A percentile compares a stretch with the other conserved stretches of the same genome.
phyloP scores from a whole-genome alignment of 140 eudicot genomes.

The Cichorium intybus region DNA sequence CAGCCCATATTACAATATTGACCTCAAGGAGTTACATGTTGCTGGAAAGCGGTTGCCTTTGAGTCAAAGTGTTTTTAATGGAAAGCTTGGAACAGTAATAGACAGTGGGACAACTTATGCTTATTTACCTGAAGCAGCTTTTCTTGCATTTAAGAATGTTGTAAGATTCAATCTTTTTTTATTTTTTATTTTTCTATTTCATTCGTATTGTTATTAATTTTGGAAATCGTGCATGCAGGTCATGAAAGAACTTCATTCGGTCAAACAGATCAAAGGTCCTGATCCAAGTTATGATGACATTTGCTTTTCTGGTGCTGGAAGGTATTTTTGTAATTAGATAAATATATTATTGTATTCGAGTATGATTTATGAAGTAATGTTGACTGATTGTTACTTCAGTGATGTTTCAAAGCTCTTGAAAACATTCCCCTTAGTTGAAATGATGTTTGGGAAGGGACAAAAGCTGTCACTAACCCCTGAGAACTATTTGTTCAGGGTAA shows the following conservation, averaged over 20 bases:
- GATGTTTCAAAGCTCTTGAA: constrained; percentile 62
- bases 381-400: constrained; percentile 44
- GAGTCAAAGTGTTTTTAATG: constrained; percentile 62
- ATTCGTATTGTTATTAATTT: not conserved
- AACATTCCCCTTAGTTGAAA: constrained; percentile 69
- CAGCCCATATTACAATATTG: constrained; percentile 98
- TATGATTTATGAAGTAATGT: constrained; percentile 5
- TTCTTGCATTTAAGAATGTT: constrained; percentile 74
- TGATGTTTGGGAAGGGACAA: constrained; percentile 78
- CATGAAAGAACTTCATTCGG: constrained; percentile 51
- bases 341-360: not conserved
- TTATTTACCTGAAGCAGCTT: constrained; percentile 85
- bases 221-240: constrained; percentile 43
- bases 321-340: constrained; percentile 37
- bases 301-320: constrained; percentile 95
- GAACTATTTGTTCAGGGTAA: constrained; percentile 86
- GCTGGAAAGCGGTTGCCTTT: constrained; percentile 81
- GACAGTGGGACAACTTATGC: constrained; percentile 98
- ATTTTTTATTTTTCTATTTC: not conserved
- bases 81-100: constrained; percentile 78
- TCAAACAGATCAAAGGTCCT: constrained; percentile 78
- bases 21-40: constrained; percentile 81
- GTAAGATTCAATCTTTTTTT: constrained; percentile 42
- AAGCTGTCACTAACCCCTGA: constrained; percentile 86
- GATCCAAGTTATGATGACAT: constrained; percentile 91